Evolutionary conservation across 1,284 basidiomycete species (phyloP), one percentile per base, ranked within the genome.

Genomic region (Coriolopsis trogii): DNA sequence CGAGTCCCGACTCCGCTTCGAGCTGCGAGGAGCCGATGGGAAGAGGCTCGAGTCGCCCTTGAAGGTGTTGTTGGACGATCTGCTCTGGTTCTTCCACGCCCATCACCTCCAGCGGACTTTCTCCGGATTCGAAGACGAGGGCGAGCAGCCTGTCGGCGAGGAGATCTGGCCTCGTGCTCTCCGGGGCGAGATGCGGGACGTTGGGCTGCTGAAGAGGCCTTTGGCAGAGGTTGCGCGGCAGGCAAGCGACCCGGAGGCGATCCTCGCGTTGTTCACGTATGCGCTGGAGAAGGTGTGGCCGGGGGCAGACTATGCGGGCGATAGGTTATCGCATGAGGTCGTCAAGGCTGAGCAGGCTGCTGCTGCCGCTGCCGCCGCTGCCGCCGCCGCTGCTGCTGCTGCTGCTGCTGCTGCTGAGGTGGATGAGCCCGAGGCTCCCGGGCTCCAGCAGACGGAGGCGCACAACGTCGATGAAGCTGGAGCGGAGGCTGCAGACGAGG

Each of bases 201-300:
- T n/a, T n/a, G n/a, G 12, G 26, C 10, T 38, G 1, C 18, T 18
- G n/a, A 18, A 33, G 18, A 12, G 10, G 18, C 10, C 18, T n/a
- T 12, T 30, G 15, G 18, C 15, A 21, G 28, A 47, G 23, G 16
- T 49, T 8, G 46, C 46, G 30, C 16, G n/a, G 16, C 25, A 29
- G 33, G 7, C 41, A 16, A 20, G 29, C n/a, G 7, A 26, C 31
- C 25, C 41, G 18, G 21, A 10, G 7, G 46, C 46, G 12, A 20
- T 49, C 18, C 18, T 26, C 6, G 4, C 24, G 24, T 25, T 49
- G 13, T 34, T 41, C n/a, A 31, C 28, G 7, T 12, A 28, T 15
- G 31, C 33, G 16, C 31, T 49, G 39, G 16, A 9, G 6, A 16
- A n/a, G 41, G 26, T 24, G 18, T 49, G 46, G 46, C 39, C 46